Evolutionary conservation across 2,329 filamentous ascomycete species (phyloP).

Genomic region (Dothiorella sarmentorum): DNA sequence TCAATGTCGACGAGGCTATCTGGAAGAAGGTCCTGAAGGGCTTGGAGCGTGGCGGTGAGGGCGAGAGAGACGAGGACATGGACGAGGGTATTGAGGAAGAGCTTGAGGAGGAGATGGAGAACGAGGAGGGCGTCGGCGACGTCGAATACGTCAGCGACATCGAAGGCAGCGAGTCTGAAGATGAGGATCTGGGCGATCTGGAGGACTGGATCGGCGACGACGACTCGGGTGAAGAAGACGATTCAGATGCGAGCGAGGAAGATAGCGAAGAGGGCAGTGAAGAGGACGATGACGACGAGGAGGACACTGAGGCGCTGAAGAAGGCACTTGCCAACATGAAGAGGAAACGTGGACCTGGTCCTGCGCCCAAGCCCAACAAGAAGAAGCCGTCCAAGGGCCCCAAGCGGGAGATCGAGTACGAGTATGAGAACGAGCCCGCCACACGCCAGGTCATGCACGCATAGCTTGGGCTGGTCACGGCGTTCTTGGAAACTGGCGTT

Average conservation of each 20-base stretch:
- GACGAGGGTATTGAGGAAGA: slow-evolving; percentile 81
- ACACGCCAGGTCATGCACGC: slow-evolving; percentile 32
- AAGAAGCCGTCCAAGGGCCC: slow-evolving; percentile 54
- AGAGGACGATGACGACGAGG: slow-evolving; percentile 53
- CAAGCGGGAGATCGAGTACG: slow-evolving; percentile 73
- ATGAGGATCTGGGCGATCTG: slow-evolving; percentile 68
- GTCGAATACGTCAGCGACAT: slow-evolving; percentile 94
- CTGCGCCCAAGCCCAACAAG: slow-evolving; percentile 55
- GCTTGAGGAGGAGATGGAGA: slow-evolving; percentile 63
- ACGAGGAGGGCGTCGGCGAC: slow-evolving; percentile 64
- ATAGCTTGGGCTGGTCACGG: neutral
- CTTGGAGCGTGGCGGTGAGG: slow-evolving; percentile 83
- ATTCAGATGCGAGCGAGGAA: slow-evolving; percentile 46
- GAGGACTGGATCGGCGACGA: slow-evolving; percentile 91
- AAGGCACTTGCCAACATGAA: slow-evolving; percentile 53
- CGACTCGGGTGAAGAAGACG: slow-evolving; percentile 56
- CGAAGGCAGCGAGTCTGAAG: slow-evolving; percentile 70
- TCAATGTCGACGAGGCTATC: slow-evolving; percentile 91
- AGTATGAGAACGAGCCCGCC: slow-evolving; percentile 62
- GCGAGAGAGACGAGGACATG: slow-evolving; percentile 77
- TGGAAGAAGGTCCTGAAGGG: slow-evolving; percentile 97
- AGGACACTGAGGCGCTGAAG: slow-evolving; percentile 57
- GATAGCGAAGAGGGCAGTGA: slow-evolving; percentile 52
- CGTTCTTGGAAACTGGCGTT: neutral
- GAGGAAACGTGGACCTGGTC: slow-evolving; percentile 53